These are phyloP conservation scores for Diaporthe aspalathi DNA, from an alignment of 2,329 filamentous ascomycete genomes.

Conservation along the genomic window DNA sequence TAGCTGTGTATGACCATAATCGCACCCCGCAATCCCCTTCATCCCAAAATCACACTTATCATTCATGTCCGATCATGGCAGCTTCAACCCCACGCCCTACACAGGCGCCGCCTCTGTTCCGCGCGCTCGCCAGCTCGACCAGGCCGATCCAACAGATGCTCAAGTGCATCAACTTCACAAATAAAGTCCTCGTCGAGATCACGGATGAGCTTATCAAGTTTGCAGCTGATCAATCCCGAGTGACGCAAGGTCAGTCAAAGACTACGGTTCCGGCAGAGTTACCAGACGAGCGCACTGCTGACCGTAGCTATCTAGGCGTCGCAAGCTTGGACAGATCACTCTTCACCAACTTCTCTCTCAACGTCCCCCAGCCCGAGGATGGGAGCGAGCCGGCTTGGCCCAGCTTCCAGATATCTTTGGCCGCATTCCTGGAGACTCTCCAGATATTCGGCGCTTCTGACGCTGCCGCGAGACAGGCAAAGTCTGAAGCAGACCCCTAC, in stretches of 20 bases:
- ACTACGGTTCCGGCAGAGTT: slow-evolving; percentile 23
- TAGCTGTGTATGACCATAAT: slow-evolving; percentile 36
- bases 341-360: slow-evolving; percentile 86
- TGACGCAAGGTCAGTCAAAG: slow-evolving; percentile 82
- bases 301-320: slow-evolving; percentile 60
- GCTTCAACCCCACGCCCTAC: slow-evolving; percentile 32
- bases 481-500: slow-evolving; percentile 69
- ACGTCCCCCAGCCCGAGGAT: slow-evolving; percentile 56
- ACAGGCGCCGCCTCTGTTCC: slow-evolving; percentile 66
- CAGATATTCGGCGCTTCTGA: slow-evolving; percentile 95
- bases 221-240: slow-evolving; percentile 85
- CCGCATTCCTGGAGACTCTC: slow-evolving; percentile 89
- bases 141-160: slow-evolving; percentile 76
- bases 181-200: slow-evolving; percentile 75
- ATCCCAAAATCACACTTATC: background rate
- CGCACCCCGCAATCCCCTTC: background rate
- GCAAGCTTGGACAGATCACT: slow-evolving; percentile 89
- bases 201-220: slow-evolving; percentile 88
- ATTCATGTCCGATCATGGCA: slow-evolving; percentile 36
- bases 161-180: slow-evolving; percentile 69
- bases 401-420: slow-evolving; percentile 87
- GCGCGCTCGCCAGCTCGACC: slow-evolving; percentile 81
- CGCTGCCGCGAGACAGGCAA: slow-evolving; percentile 67
- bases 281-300: slow-evolving; percentile 48
- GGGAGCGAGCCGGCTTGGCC: slow-evolving; percentile 62